phyloP scores from a whole-genome alignment of 148 eudicot genomes.

The Rhododendron simsii region DNA sequence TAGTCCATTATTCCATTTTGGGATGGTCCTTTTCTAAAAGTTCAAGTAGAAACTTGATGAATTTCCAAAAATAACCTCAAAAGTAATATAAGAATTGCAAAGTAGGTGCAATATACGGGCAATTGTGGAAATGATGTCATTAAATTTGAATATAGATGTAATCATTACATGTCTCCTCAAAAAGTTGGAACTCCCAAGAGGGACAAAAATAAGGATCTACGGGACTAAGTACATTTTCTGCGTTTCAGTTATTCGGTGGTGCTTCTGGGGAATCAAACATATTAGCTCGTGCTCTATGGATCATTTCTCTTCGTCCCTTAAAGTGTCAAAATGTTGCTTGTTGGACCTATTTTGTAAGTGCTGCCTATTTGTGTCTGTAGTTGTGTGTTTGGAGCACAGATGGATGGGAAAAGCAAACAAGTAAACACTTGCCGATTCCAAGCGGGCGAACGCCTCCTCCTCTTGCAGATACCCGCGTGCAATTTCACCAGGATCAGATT shows the following conservation, averaged over 20 bases:
- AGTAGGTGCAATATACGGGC: too few relatives aligned
- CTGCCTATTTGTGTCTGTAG: conserved; percentile 18
- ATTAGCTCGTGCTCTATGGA: not conserved
- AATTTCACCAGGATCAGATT: conserved; percentile 34
- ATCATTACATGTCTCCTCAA: too few relatives aligned
- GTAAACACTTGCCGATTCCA: conserved; percentile 28
- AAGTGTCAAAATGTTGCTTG: not conserved
- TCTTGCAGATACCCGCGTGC: conserved; percentile 27
- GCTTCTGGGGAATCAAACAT: not conserved
- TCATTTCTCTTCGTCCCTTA: not conserved
- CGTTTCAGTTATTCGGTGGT: not conserved
- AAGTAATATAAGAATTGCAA: too few relatives aligned
- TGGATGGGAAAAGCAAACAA: conserved; percentile 34
- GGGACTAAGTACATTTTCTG: not conserved
- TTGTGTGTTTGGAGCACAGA: conserved; percentile 40
- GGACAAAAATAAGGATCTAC: too few relatives aligned
- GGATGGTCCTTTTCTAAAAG: too few relatives aligned
- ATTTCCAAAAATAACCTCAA: too few relatives aligned
- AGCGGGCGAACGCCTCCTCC: conserved; percentile 17
- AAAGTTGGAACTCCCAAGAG: too few relatives aligned
- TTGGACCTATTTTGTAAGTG: not conserved
- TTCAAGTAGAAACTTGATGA: too few relatives aligned
- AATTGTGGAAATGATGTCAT: too few relatives aligned
- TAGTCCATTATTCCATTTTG: too few relatives aligned
- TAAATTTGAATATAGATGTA: too few relatives aligned